These are phyloP conservation scores for Shiraia bambusicola DNA, from an alignment of 2,329 filamentous ascomycete species.

Conservation along the genomic window DNA sequence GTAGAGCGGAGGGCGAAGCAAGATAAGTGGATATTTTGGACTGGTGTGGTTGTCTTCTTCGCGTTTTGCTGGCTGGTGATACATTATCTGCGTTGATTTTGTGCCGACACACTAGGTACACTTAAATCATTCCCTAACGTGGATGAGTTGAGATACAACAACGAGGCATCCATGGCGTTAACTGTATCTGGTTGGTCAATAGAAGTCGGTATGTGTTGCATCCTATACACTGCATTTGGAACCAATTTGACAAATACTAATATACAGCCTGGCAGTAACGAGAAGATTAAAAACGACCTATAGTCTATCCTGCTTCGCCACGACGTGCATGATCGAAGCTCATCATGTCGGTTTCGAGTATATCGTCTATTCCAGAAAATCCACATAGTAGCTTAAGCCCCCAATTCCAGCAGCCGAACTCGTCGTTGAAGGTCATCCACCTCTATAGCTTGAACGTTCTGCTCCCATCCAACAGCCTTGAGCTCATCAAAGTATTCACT, in stretches of 20 bases:
- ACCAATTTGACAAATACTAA: background rate
- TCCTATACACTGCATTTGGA: background rate
- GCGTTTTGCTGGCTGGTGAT: conserved; percentile 89
- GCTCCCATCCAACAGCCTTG: background rate
- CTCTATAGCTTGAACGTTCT: background rate
- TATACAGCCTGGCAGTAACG: background rate
- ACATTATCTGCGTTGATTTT: conserved; percentile 66
- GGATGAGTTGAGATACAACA: background rate
- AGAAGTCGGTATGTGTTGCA: no score
- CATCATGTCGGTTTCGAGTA: no score
- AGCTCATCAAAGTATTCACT: background rate
- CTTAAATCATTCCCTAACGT: background rate
- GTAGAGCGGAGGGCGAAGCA: conserved; percentile 87
- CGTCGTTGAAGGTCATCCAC: conserved; percentile 1
- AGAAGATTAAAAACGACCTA: no score
- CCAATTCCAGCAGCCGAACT: background rate
- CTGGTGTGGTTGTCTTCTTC: conserved; percentile 82
- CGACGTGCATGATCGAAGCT: no score
- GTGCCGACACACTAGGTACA: background rate
- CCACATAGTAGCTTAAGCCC: no score
- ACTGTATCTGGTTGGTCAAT: no score
- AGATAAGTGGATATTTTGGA: conserved; percentile 98
- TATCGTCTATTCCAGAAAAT: no score
- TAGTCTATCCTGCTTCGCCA: no score
- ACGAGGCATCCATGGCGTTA: conserved; percentile 1